Percentiles rank a stretch among this genome's conserved stretches.
phyloP scores from a whole-genome alignment of 2,329 filamentous ascomycete species.

The Beauveria pseudobassiana region DNA sequence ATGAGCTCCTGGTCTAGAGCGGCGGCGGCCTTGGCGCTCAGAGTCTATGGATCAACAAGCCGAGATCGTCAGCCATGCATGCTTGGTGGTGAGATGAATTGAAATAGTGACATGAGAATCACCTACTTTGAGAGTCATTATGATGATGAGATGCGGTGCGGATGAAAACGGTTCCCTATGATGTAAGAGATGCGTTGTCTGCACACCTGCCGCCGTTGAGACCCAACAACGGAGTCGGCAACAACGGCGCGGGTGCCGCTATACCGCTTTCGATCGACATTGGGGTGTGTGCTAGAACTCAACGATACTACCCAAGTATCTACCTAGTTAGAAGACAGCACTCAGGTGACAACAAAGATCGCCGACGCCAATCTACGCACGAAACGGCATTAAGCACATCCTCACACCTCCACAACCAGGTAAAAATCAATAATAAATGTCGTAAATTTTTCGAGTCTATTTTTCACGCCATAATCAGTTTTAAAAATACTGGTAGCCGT shows the following conservation, averaged over 20 bases:
- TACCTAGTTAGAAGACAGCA: too few species aligned
- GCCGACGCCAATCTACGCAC: neutral
- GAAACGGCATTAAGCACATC: too few species aligned
- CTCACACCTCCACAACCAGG: too few species aligned
- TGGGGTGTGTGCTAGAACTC: too few species aligned
- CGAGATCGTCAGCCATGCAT: neutral
- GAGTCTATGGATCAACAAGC: conserved; percentile 50
- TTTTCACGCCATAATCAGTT: too few species aligned
- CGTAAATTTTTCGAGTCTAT: too few species aligned
- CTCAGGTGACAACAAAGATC: too few species aligned
- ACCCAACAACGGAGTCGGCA: neutral
- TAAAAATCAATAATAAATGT: too few species aligned
- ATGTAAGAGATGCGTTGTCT: conserved; percentile 12
- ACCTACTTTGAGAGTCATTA: conserved; percentile 28
- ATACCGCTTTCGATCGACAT: neutral
- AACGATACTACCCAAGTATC: too few species aligned
- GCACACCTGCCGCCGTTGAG: neutral
- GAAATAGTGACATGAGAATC: neutral
- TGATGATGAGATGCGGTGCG: neutral
- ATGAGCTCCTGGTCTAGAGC: conserved; percentile 92
- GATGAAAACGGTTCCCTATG: conserved; percentile 2
- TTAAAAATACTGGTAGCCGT: too few species aligned
- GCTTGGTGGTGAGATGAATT: too few species aligned
- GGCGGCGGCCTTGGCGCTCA: conserved; percentile 79
- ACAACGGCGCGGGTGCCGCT: neutral